Conservation (phyloP, 805 yeast species). For the Candida golubevii region DNA sequence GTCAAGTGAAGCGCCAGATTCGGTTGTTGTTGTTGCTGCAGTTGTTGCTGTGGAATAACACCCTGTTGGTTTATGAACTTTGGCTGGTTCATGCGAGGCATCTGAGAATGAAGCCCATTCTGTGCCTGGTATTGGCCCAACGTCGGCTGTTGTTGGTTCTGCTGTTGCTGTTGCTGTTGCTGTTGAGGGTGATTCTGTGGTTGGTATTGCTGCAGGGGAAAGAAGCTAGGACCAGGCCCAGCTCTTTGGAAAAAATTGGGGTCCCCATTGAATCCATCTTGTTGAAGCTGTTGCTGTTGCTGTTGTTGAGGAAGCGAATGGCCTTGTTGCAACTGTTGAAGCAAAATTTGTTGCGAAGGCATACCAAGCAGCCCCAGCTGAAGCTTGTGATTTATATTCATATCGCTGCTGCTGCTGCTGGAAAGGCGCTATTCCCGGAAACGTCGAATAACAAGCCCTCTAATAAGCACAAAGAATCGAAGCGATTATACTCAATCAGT, state of each 20-base stretch:
- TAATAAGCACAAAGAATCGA: too few relatives aligned
- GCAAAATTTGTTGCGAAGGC: conserved; percentile 41
- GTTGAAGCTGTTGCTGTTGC: conserved; percentile 27
- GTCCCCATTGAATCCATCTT: conserved; percentile 23
- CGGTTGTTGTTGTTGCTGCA: conserved; percentile 7
- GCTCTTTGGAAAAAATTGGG: conserved; percentile 20
- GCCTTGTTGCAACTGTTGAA: conserved; percentile 41
- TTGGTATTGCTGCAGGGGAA: conserved; percentile 20
- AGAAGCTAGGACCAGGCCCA: conserved; percentile 19
- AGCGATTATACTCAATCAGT: too few relatives aligned
- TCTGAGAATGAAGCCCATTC: conserved; percentile 19
- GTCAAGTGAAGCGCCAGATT: conserved; percentile 6
- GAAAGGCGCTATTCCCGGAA: not conserved
- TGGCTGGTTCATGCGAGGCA: conserved; percentile 21
- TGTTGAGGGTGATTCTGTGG: conserved; percentile 2
- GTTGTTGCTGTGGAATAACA: not conserved
- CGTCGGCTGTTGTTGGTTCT: conserved; percentile 16
- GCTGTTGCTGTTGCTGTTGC: conserved; percentile 16
- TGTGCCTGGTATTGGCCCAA: conserved; percentile 14
- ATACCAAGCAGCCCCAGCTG: conserved; percentile 25
- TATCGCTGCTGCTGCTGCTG: not conserved
- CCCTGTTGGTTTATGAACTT: conserved; percentile 16
- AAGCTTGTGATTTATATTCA: conserved; percentile 22
- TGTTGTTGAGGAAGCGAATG: conserved; percentile 26
- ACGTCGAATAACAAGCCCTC: too few relatives aligned